Evolutionary conservation across 352 stramenopile species (phyloP), one percentile per base, ranked within the genome.

Genomic region (Globisporangium alternatum): DNA sequence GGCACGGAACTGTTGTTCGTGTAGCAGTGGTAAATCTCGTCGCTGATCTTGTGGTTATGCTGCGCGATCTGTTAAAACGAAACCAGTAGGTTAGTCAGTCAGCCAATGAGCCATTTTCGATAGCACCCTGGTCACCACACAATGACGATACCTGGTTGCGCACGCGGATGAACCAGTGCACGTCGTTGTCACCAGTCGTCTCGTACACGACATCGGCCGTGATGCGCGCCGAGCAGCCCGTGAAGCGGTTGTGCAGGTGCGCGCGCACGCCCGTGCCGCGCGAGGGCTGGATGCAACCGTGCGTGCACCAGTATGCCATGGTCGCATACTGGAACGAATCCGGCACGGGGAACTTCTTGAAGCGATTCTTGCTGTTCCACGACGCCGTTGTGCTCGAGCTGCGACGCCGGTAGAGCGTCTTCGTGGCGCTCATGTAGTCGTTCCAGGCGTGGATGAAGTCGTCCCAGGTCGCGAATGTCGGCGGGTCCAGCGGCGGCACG

Each of bases 241-340:
- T 93, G 69, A 88, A 93, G 4, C 84, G 80, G 65, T 90, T 91
- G 67, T 91, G 84, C 31, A 89, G 55, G 59, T 93, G 84, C 17
- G 80, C 80, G 1, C 84, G 82, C n/a, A 93, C 81, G 13, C 84
- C 84, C 17, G 84, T 86, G 47, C 84, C 73, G 2, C 84, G 72
- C 9, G 84, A 90, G 6, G 78, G 81, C 67, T 93, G 84, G 61
- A 91, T 89, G 53, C 84, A 93, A 49, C 84, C 84, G 52, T 93
- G 84, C 0, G 84, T 93, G 67, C 84, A 93, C 84, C 82, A 93
- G 67, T 93, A 93, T 43, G 82, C 74, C 82, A 93, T 93, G 13
- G 82, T 93, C 28, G 84, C 84, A 62, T 90, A 93, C 69, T 82
- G 83, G 59, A 93, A 93, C 51, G 72, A 62, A 35, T 90, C 80